Conservation (phyloP, 2,329 filamentous ascomycete genomes). For the Pseudocercospora vitis region DNA sequence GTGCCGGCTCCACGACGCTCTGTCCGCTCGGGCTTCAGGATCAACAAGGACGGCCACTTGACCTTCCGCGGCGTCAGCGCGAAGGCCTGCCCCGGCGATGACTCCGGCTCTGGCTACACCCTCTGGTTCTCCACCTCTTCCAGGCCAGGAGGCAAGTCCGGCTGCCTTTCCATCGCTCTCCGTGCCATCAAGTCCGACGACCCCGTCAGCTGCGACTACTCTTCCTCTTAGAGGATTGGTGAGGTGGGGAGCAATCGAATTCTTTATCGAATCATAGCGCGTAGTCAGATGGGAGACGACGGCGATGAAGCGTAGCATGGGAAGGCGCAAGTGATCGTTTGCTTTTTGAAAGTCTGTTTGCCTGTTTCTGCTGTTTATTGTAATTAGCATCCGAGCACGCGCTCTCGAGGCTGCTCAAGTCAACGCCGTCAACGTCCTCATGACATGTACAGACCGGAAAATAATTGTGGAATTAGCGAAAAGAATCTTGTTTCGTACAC, state of each 20-base stretch:
- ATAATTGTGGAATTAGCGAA: too few relatives aligned
- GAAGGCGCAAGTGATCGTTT: not conserved
- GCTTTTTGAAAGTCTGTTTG: too few relatives aligned
- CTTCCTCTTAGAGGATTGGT: not conserved
- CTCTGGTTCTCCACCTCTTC: slow-evolving; percentile 16
- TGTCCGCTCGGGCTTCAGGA: slow-evolving; percentile 11
- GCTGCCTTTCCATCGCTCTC: slow-evolving; percentile 13
- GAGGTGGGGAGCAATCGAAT: not conserved
- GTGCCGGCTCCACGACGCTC: slow-evolving; percentile 7
- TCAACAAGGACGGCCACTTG: slow-evolving; percentile 14
- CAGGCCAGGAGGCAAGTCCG: slow-evolving; percentile 17
- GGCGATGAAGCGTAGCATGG: not conserved
- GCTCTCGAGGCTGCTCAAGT: too few relatives aligned
- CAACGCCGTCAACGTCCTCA: too few relatives aligned
- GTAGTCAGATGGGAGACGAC: too few relatives aligned
- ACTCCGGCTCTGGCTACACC: slow-evolving; percentile 3
- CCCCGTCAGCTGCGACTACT: slow-evolving; percentile 17
- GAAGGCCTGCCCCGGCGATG: slow-evolving; percentile 17
- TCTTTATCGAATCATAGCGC: not conserved
- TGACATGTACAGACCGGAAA: too few relatives aligned
- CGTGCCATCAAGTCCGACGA: slow-evolving; percentile 12
- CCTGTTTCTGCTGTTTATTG: too few relatives aligned
- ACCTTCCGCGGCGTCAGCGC: slow-evolving; percentile 15
- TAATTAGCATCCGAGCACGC: too few relatives aligned
- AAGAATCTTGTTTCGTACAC: too few relatives aligned